phyloP scores from a whole-genome alignment of 192 early-diverging fungal species.

The Endogone sp. region DNA sequence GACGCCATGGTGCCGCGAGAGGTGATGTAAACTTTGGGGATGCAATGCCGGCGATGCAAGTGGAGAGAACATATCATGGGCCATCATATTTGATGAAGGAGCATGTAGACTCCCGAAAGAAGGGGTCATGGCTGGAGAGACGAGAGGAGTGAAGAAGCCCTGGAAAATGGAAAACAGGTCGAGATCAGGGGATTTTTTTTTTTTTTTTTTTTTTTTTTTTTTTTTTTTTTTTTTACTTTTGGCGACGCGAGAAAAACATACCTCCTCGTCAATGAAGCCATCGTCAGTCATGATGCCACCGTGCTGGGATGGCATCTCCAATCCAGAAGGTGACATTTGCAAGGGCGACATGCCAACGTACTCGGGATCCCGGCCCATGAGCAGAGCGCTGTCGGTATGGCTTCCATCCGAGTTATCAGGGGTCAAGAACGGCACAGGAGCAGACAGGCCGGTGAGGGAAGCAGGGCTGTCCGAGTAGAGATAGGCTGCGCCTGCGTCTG shows the following conservation, averaged over 20 bases:
- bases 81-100: conserved; percentile 8
- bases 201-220: no score
- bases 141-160: conserved; percentile 57
- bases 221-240: no score
- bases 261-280: conserved; percentile 7
- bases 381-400: conserved; percentile 12
- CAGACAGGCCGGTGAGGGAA: background rate
- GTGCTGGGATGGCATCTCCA: conserved; percentile 1
- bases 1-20: conserved; percentile 4
- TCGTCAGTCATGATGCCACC: conserved; percentile 12
- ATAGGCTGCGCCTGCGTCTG: background rate
- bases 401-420: conserved; percentile 18
- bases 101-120: conserved; percentile 31
- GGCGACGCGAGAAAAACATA: no score
- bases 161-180: conserved; percentile 6
- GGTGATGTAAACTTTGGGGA: conserved; percentile 22
- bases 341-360: conserved; percentile 28
- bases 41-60: conserved; percentile 62
- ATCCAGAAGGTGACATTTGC: conserved; percentile 12
- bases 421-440: conserved; percentile 17
- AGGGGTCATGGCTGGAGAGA: conserved; percentile 71
- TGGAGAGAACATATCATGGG: conserved; percentile 48
- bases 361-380: conserved; percentile 23
- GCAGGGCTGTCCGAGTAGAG: background rate
- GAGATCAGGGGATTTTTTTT: no score